phyloP scores from a whole-genome alignment of 306 rosid genomes.

The Quercus glauca region DNA sequence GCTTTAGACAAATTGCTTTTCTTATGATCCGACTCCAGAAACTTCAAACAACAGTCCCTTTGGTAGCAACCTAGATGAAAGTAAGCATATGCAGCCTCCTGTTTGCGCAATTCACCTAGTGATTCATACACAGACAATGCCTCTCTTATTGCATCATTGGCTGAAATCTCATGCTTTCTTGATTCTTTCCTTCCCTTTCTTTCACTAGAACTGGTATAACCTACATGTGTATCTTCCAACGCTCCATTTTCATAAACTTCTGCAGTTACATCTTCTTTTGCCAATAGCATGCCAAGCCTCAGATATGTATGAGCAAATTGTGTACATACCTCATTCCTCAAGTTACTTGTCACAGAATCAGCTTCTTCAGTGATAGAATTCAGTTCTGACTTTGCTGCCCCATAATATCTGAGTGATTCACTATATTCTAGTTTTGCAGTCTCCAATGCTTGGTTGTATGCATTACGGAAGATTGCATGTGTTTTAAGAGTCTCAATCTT shows the following conservation, averaged over 20 bases:
- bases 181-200: conserved; percentile 49
- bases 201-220: conserved; percentile 29
- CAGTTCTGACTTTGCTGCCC: conserved; percentile 80
- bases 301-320: conserved; percentile 90
- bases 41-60: conserved; percentile 82
- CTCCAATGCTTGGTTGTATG: conserved; percentile 71
- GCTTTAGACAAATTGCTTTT: conserved; percentile 46
- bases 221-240: conserved; percentile 37
- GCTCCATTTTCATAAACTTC: conserved; percentile 66
- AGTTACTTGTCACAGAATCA: conserved; percentile 39
- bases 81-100: conserved; percentile 92
- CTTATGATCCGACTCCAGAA: conserved; percentile 60
- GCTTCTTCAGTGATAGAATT: conserved; percentile 42
- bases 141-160: conserved; percentile 89
- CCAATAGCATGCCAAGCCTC: conserved; percentile 94
- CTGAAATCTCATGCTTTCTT: conserved; percentile 83
- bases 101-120: conserved; percentile 81
- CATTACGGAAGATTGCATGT: conserved; percentile 49
- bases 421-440: conserved; percentile 76
- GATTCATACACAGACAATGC: conserved; percentile 83
- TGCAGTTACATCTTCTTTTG: conserved; percentile 72
- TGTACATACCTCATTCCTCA: conserved; percentile 78
- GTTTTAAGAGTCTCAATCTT: conserved; percentile 59
- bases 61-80: conserved; percentile 89
- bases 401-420: conserved; percentile 84